phyloP scores from a whole-genome alignment of 2,329 filamentous ascomycete species.

The Ophiocordyceps camponoti-saundersi region DNA sequence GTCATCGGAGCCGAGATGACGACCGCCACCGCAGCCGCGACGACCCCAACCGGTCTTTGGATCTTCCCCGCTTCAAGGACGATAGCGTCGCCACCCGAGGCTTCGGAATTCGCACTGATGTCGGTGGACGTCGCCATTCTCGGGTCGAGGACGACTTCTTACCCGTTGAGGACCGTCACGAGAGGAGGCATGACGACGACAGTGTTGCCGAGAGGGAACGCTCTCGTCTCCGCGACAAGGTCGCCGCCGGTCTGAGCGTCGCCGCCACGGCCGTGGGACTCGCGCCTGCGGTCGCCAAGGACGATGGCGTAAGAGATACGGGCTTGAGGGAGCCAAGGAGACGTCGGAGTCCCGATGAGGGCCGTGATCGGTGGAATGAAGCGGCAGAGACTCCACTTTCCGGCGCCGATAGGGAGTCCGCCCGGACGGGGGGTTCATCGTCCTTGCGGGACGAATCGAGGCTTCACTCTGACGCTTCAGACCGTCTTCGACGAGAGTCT shows the following conservation, averaged over 20 bases:
- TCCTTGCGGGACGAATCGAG: constrained; percentile 2
- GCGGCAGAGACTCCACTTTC: constrained; percentile 5
- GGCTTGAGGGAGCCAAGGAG: constrained; percentile 11
- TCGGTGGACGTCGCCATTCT: constrained; percentile 19
- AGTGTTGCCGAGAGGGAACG: constrained; percentile 22
- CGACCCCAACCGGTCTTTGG: constrained; percentile 15
- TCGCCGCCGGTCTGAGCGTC: constrained; percentile 28
- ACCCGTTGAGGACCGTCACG: constrained; percentile 11
- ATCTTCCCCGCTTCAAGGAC: constrained; percentile 23
- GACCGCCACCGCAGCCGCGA: constrained; percentile 22
- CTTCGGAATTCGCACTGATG: constrained; percentile 32
- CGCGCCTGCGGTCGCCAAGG: constrained; percentile 15
- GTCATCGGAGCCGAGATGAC: constrained; percentile 30
- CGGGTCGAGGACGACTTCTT: constrained; percentile 11
- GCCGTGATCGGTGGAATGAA: constrained; percentile 8
- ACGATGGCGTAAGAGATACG: constrained; percentile 20
- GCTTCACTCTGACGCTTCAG: neutral
- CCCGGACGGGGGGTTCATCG: constrained; percentile 5
- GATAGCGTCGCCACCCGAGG: constrained; percentile 28
- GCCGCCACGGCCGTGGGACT: constrained; percentile 31
- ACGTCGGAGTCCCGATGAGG: constrained; percentile 16
- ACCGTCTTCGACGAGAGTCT: too few species aligned
- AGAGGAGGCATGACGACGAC: constrained; percentile 9
- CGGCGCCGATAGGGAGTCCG: constrained; percentile 3
- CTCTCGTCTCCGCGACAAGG: constrained; percentile 28